These are phyloP conservation scores for Ephemerocybe angulata DNA, from an alignment of 768 basidiomycete genomes.

Conservation along the genomic window DNA sequence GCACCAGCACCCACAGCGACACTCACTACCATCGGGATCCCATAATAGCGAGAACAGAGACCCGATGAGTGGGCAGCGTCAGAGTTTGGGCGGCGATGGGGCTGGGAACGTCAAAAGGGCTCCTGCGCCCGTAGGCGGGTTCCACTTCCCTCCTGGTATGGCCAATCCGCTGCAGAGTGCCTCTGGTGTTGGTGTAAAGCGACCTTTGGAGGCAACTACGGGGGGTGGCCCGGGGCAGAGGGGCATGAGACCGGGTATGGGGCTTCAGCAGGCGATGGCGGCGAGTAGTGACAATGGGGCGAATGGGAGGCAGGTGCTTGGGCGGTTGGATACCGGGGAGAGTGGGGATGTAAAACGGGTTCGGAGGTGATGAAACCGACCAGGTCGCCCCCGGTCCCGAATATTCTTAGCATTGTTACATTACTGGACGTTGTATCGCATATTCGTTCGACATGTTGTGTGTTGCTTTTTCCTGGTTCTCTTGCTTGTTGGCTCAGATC, in stretches of 20 bases:
- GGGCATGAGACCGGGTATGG: constrained; percentile 34
- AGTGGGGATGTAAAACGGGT: constrained; percentile 45
- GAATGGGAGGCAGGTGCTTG: constrained; percentile 29
- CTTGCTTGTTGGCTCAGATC: no score
- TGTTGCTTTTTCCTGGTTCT: no score
- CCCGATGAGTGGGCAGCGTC: neutral
- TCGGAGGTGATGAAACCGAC: constrained; percentile 37
- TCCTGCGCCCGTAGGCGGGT: constrained; percentile 45
- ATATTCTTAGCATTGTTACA: no score
- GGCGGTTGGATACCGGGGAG: constrained; percentile 34
- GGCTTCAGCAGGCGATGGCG: constrained; percentile 32
- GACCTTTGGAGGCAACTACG: constrained; percentile 29
- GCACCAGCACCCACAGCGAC: constrained; percentile 6
- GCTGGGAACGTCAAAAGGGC: constrained; percentile 18
- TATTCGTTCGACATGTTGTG: no score
- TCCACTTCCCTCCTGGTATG: constrained; percentile 45
- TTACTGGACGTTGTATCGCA: no score
- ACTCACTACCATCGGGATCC: constrained; percentile 19
- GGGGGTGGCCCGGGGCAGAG: constrained; percentile 15
- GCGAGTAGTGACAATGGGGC: constrained; percentile 5
- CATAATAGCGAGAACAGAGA: constrained; percentile 18
- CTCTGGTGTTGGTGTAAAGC: constrained; percentile 27
- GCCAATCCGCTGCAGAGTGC: constrained; percentile 15
- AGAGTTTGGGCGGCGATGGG: neutral
- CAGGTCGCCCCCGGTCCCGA: no score